phyloP scores from a whole-genome alignment of 441 rosid genomes.

The Macaranga tanarius region DNA sequence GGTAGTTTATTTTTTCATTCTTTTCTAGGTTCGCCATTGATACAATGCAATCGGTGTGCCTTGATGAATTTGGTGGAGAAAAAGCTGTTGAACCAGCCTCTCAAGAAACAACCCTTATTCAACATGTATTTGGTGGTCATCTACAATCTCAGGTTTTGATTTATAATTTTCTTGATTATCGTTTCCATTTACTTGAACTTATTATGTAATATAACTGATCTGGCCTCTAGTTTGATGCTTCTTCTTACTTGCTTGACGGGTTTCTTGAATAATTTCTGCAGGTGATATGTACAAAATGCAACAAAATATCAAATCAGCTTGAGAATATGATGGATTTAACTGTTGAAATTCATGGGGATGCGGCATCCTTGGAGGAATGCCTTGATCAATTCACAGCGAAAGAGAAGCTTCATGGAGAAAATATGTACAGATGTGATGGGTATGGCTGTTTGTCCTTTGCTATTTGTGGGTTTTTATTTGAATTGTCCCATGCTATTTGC shows the following conservation, averaged over 20 bases:
- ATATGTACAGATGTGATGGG: conserved; percentile 98
- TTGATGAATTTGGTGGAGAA: conserved; percentile 96
- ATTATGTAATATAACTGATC: background rate
- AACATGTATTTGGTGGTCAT: conserved; percentile 94
- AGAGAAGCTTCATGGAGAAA: conserved; percentile 95
- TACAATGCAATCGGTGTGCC: conserved; percentile 92
- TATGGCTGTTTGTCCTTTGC: conserved; percentile 29
- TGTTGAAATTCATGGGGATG: conserved; percentile 95
- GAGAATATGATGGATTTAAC: conserved; percentile 98
- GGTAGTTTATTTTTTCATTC: background rate
- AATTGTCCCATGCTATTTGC: background rate
- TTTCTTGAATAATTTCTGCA: conserved; percentile 28
- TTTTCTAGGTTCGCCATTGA: conserved; percentile 78
- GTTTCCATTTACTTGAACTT: background rate
- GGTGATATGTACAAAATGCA: conserved; percentile 83
- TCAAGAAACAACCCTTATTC: conserved; percentile 89
- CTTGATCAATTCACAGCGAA: conserved; percentile 77
- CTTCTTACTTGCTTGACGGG: conserved; percentile 13
- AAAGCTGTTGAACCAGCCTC: conserved; percentile 63
- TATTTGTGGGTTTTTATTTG: background rate
- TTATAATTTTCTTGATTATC: background rate
- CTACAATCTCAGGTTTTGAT: conserved; percentile 78
- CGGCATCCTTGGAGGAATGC: conserved; percentile 85
- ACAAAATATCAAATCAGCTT: conserved; percentile 69
- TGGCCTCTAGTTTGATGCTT: conserved; percentile 1